phyloP scores from a whole-genome alignment of 345 rosid genomes.

The Heritiera fomes region DNA sequence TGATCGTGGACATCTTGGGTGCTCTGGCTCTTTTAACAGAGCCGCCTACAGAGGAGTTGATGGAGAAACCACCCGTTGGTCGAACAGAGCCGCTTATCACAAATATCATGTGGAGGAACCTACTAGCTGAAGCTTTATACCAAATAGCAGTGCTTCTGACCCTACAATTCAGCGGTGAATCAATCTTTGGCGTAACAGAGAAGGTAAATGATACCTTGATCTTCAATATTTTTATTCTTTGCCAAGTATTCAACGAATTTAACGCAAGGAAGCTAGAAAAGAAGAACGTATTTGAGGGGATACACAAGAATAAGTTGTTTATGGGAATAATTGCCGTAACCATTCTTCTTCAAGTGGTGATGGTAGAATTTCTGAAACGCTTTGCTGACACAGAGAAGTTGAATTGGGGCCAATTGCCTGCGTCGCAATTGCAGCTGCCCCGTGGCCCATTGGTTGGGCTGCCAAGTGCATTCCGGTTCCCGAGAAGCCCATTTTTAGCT shows the following conservation, averaged over 20 bases:
- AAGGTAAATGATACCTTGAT: constrained; percentile 63
- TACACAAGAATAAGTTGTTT: too few species aligned
- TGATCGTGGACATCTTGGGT: constrained; percentile 79
- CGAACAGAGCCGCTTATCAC: too few species aligned
- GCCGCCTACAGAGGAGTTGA: constrained; percentile 61
- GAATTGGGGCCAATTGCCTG: too few species aligned
- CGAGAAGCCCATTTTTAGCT: constrained; percentile 47
- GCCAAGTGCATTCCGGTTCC: constrained; percentile 68
- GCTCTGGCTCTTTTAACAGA: constrained; percentile 75
- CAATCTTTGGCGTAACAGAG: constrained; percentile 50
- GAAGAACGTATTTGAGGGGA: too few species aligned
- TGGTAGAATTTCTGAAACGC: too few species aligned
- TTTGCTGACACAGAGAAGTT: too few species aligned
- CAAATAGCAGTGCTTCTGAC: too few species aligned
- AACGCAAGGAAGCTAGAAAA: constrained; percentile 75
- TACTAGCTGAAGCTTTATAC: too few species aligned
- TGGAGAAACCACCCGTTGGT: constrained; percentile 63
- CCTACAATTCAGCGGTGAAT: constrained; percentile 59
- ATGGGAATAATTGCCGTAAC: too few species aligned
- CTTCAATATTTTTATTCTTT: constrained; percentile 66
- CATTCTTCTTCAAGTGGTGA: too few species aligned
- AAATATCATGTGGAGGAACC: too few species aligned
- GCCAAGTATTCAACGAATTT: constrained; percentile 80
- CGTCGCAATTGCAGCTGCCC: constrained; percentile 49
- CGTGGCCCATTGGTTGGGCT: constrained; percentile 74